A percentile compares a stretch with the other conserved stretches of the same genome.
phyloP scores from a whole-genome alignment of 306 rosid genomes.

The Alnus rubra region DNA sequence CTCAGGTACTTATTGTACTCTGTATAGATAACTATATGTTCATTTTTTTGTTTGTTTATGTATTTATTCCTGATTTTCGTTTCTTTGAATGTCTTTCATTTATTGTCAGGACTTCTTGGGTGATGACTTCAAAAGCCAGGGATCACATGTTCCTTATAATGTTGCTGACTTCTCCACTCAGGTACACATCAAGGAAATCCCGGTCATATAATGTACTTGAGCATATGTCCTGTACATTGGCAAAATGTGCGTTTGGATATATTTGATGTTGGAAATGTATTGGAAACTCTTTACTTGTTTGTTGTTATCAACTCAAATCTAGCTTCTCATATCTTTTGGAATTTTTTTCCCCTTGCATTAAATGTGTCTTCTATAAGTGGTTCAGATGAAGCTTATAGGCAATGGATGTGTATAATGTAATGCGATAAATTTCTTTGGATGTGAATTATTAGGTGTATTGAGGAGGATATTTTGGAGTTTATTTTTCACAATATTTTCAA shows the following conservation, averaged over 20 bases:
- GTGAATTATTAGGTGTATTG: neutral
- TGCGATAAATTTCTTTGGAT: neutral
- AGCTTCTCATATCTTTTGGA: neutral
- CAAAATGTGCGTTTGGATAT: neutral
- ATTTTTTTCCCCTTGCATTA: neutral
- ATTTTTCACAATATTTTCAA: neutral
- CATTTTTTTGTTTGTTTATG: constrained; percentile 18
- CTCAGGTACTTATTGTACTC: constrained; percentile 62
- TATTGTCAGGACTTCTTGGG: constrained; percentile 85
- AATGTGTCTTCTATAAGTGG: neutral
- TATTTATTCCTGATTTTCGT: constrained; percentile 20
- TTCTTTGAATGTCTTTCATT: constrained; percentile 15
- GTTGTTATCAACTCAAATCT: neutral
- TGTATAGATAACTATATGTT: neutral
- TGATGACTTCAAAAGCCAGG: constrained; percentile 99
- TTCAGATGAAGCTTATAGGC: neutral
- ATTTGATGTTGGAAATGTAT: neutral
- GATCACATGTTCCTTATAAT: constrained; percentile 97
- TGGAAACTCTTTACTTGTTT: neutral
- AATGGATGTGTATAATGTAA: neutral
- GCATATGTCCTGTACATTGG: neutral
- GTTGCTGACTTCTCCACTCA: constrained; percentile 91
- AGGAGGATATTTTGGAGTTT: neutral
- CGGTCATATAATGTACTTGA: neutral
- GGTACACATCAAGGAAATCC: constrained; percentile 38